Conservation (phyloP, 495 filamentous ascomycete genomes). For the Talaromyces liani region DNA sequence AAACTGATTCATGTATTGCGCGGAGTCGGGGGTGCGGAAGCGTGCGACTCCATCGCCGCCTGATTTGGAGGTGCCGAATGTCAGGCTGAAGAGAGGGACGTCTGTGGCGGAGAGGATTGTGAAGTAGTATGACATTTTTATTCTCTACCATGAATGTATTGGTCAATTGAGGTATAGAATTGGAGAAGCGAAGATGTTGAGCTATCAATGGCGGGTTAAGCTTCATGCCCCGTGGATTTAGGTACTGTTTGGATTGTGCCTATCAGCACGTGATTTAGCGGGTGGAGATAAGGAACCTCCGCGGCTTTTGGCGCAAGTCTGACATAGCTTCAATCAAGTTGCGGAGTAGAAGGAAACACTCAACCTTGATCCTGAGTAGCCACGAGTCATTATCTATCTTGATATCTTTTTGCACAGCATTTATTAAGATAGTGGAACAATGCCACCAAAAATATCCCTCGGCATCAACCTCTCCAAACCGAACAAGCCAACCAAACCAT, state of each 20-base stretch:
- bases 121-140: slow-evolving; percentile 90
- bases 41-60: slow-evolving; percentile 87
- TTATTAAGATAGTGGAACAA: slow-evolving; percentile 10
- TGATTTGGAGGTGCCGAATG: slow-evolving; percentile 91
- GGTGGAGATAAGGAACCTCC: not conserved
- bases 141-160: not conserved
- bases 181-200: not conserved
- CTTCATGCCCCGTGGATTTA: not conserved
- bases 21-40: slow-evolving; percentile 68
- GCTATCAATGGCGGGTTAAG: not conserved
- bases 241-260: not conserved
- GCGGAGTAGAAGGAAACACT: not conserved
- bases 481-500: not conserved
- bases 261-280: slow-evolving; percentile 9
- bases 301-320: not conserved
- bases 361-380: not conserved
- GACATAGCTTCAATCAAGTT: not conserved
- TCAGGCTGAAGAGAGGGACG: slow-evolving; percentile 89
- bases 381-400: not conserved
- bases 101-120: slow-evolving; percentile 89
- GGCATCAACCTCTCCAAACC: slow-evolving; percentile 51
- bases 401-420: not conserved
- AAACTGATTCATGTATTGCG: slow-evolving; percentile 93
- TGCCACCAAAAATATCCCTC: slow-evolving; percentile 41
- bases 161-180: not conserved